Evolutionary conservation across 73 alveolate species (phyloP).

Genomic region (Paramecium primaurelia): DNA sequence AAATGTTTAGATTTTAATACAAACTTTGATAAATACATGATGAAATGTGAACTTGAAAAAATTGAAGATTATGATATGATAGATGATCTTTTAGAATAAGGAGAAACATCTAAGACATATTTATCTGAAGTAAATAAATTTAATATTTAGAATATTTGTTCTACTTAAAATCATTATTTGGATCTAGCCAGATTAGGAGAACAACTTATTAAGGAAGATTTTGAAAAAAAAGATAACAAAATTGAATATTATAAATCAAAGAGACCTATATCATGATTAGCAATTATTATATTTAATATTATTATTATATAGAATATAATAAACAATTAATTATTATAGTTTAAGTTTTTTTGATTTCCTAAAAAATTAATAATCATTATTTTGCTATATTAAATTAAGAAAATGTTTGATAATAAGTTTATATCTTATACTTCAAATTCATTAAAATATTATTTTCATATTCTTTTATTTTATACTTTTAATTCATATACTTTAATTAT

Average conservation of each 20-base stretch:
- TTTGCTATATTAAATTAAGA: too few relatives aligned
- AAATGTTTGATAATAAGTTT: too few relatives aligned
- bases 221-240: not conserved
- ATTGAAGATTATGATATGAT: not conserved
- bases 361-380: too few relatives aligned
- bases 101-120: not conserved
- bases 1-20: slow-evolving; percentile 2
- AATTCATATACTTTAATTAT: too few relatives aligned
- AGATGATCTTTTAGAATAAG: not conserved
- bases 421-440: too few relatives aligned
- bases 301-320: not conserved
- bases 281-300: not conserved
- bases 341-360: too few relatives aligned
- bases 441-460: too few relatives aligned
- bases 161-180: not conserved
- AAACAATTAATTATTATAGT: too few relatives aligned
- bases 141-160: not conserved
- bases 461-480: too few relatives aligned
- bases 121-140: not conserved
- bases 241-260: not conserved
- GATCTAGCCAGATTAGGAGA: not conserved
- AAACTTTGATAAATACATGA: not conserved
- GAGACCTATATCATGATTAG: not conserved
- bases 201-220: not conserved
- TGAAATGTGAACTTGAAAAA: not conserved